These are phyloP conservation scores for Aquilaria agallochum DNA, from an alignment of 441 rosid genomes.

Conservation along the genomic window DNA sequence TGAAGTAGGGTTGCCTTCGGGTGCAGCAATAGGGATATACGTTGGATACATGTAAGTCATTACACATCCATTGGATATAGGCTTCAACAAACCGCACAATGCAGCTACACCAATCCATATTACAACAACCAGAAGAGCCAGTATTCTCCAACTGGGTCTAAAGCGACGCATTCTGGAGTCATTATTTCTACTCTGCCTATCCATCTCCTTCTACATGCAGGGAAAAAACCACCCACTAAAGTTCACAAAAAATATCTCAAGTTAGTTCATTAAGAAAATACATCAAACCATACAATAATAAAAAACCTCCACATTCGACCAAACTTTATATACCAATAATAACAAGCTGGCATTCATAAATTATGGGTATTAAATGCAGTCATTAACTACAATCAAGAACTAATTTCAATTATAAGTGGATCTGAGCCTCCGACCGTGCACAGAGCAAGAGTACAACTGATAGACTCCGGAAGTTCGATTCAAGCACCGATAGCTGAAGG, in stretches of 20 bases:
- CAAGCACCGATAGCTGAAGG: no score
- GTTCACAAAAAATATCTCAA: not conserved
- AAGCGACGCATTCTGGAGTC: slow-evolving; percentile 17
- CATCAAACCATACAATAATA: not conserved
- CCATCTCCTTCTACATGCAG: slow-evolving; percentile 8
- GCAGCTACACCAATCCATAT: slow-evolving; percentile 56
- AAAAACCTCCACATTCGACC: no score
- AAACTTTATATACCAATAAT: no score
- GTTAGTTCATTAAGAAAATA: slow-evolving; percentile 1
- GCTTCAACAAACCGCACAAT: slow-evolving; percentile 62
- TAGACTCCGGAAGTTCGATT: no score
- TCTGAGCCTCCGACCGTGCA: no score
- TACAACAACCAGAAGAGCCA: slow-evolving; percentile 27
- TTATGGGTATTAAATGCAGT: no score
- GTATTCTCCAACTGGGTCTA: slow-evolving; percentile 39
- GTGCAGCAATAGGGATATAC: slow-evolving; percentile 69
- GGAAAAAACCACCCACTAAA: not conserved
- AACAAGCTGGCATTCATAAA: no score
- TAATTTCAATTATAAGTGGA: no score
- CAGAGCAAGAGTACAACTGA: no score
- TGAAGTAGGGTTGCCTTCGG: slow-evolving; percentile 33
- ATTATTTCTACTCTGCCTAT: slow-evolving; percentile 6
- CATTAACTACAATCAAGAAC: no score
- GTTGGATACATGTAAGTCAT: slow-evolving; percentile 99
- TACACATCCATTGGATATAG: slow-evolving; percentile 72